phyloP scores from a whole-genome alignment of 371 early-diverging fungal genomes.

The Mortierella sp. region DNA sequence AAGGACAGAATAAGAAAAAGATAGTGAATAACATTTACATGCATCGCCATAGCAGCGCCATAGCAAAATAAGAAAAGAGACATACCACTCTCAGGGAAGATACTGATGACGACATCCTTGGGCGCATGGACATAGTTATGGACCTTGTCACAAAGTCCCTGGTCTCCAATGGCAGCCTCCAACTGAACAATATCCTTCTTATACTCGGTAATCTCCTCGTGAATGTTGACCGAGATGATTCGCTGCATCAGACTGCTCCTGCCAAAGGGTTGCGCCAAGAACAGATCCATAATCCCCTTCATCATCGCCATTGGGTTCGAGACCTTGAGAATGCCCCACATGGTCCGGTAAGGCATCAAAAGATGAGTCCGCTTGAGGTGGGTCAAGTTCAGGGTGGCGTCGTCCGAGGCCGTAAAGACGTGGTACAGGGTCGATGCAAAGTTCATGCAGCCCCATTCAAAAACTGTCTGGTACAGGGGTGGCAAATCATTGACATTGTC shows the following conservation, averaged over 20 bases:
- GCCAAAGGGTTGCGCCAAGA: constrained; percentile 78
- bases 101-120: constrained; percentile 39
- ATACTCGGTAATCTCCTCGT: constrained; percentile 65
- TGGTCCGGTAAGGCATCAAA: constrained; percentile 72
- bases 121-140: constrained; percentile 66
- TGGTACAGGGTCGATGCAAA: constrained; percentile 76
- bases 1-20: background rate
- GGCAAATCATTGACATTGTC: constrained; percentile 65
- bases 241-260: constrained; percentile 72
- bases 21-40: background rate
- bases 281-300: constrained; percentile 73
- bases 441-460: constrained; percentile 77
- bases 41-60: too few species aligned
- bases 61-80: background rate
- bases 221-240: constrained; percentile 67
- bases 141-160: constrained; percentile 67
- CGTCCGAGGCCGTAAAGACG: constrained; percentile 71
- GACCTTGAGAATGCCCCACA: constrained; percentile 67
- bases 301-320: constrained; percentile 77
- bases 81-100: constrained; percentile 43
- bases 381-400: constrained; percentile 66
- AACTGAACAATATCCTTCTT: constrained; percentile 66
- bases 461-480: constrained; percentile 62
- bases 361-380: constrained; percentile 71
- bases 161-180: constrained; percentile 63